Conservation (phyloP, 345 rosid species). For the Lagerstroemia speciosa region DNA sequence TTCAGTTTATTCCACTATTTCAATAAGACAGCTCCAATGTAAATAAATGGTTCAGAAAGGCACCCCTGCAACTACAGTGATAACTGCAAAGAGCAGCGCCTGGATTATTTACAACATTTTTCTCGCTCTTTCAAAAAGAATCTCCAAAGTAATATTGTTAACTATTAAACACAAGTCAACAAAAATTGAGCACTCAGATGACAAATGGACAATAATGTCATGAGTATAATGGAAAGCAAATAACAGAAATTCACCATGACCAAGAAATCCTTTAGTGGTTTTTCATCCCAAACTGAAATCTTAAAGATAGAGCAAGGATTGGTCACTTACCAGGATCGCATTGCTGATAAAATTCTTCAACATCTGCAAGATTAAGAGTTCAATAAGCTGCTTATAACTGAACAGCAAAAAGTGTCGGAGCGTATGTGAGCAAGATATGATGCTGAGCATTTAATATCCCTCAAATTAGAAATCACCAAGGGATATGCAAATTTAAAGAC, state of each 20-base stretch:
- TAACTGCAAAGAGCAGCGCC: background rate
- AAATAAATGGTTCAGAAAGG: background rate
- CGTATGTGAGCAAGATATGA: background rate
- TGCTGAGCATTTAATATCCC: no score
- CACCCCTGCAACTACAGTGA: background rate
- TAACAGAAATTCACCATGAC: background rate
- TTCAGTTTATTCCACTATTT: background rate
- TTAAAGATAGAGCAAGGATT: background rate
- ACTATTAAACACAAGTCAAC: background rate
- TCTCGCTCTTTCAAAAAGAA: background rate
- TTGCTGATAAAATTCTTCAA: slow-evolving; percentile 47
- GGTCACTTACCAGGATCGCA: slow-evolving; percentile 62
- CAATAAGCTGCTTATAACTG: background rate
- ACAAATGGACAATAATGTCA: background rate
- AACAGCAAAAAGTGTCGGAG: background rate
- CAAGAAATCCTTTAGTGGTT: background rate
- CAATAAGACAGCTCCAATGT: background rate
- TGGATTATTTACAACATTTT: background rate
- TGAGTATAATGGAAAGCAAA: background rate
- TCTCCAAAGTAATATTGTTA: no score
- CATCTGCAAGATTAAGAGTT: slow-evolving; percentile 34
- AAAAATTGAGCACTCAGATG: background rate
- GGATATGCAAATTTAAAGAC: background rate
- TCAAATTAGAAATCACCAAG: background rate
- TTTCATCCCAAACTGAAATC: background rate